These are phyloP conservation scores for Hortiboletus campestris DNA, from an alignment of 768 basidiomycete species.

Conservation along the genomic window DNA sequence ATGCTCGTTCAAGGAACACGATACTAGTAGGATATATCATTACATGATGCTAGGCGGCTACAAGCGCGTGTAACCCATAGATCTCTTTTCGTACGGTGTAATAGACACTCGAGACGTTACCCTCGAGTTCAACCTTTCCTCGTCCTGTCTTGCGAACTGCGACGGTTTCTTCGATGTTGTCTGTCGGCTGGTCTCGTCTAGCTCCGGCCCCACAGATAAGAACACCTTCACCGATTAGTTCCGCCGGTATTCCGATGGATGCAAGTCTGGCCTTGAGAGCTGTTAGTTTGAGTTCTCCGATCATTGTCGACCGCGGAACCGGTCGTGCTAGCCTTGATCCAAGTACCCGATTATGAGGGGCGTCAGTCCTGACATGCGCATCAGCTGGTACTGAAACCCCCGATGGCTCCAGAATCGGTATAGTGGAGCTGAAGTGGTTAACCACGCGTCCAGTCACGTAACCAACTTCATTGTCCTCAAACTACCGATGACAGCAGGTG, in stretches of 20 bases:
- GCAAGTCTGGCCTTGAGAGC: constrained; percentile 80
- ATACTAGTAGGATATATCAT: constrained; percentile 11
- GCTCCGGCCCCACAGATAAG: constrained; percentile 77
- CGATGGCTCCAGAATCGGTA: constrained; percentile 82
- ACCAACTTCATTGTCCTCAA: constrained; percentile 96
- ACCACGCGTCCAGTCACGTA: constrained; percentile 88
- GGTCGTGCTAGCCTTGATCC: constrained; percentile 65
- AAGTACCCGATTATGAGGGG: constrained; percentile 43
- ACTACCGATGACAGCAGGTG: constrained; percentile 45
- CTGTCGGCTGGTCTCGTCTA: constrained; percentile 40
- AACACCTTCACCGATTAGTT: constrained; percentile 96
- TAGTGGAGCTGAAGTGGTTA: constrained; percentile 79
- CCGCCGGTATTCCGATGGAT: constrained; percentile 77
- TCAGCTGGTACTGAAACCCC: constrained; percentile 33
- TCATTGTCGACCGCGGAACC: constrained; percentile 90
- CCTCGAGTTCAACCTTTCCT: constrained; percentile 87
- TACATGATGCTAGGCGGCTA: constrained; percentile 52
- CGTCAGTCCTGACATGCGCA: constrained; percentile 20
- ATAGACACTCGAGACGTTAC: constrained; percentile 84
- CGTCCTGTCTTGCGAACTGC: constrained; percentile 85
- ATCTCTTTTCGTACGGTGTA: constrained; percentile 87
- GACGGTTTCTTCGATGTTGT: constrained; percentile 63
- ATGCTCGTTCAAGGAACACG: background rate
- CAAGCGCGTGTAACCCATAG: constrained; percentile 86
- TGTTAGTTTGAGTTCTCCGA: constrained; percentile 94